Base-by-base conservation (phyloP, 148 eudicot genomes). In the Pharnaceum exiguum region DNA sequence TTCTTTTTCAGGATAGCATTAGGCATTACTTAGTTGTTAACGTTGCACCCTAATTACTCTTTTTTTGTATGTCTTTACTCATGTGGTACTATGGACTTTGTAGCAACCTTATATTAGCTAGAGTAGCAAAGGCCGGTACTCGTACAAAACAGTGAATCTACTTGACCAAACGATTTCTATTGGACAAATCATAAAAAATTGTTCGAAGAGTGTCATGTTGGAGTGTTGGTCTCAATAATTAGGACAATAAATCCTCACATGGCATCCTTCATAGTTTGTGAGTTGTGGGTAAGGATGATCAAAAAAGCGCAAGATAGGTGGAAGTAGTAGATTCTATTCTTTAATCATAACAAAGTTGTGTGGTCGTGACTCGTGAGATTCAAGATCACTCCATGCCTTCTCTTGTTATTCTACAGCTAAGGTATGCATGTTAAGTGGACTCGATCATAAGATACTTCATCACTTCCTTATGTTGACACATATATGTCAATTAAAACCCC, bases 221-320 rank as follows among this genome's bases (percentile, higher is more conserved):
- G n/a, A n/a, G n/a, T 51, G 57, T 62, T 62, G 48, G 40, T 51
- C 29, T 51, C 67, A 62, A 62, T 62, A 51, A 62, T 62, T 29
- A 62, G 29, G 57, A 62, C 58, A 39, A 39, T 51, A 2, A 62
- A n/a, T 30, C 48, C 42, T 51, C 42, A 51, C 47, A 50, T 61
- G 65, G 29, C 57, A 62, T 16, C 21, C 24, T 26, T 27, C 16
- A 29, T 33, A n/a, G n/a, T n/a, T n/a, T 51, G 38, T 28, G 39
- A 23, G 5, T 62, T 39, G 48, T 62, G 50, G 46, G 49, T 51
- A 51, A 21, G 66, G 29, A 30, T 38, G 24, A n/a, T n/a, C n/a
- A n/a, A n/a, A 49, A 29, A 38, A 26, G 35, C 57, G 50, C 66
- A 50, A 61, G 19, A 0, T 50, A 46, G 19, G 16, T 28, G 10